Evolutionary conservation across 345 rosid genomes (phyloP).

Genomic region (Eucalyptus globulus): DNA sequence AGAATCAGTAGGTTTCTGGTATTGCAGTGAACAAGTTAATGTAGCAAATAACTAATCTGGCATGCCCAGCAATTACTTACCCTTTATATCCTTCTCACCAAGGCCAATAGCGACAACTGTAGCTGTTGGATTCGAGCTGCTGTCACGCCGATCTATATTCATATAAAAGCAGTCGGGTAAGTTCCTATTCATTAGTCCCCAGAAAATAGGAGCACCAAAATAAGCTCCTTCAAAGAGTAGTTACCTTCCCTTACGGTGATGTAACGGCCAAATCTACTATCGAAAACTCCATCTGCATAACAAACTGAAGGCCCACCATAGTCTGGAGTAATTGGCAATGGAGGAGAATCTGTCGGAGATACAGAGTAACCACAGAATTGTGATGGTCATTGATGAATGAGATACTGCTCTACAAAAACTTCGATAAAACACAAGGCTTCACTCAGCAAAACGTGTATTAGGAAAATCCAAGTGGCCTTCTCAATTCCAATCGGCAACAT

Average conservation of each 20-base stretch:
- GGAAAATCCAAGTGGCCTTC: background rate
- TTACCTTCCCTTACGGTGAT: slow-evolving; percentile 82
- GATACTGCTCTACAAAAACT: background rate
- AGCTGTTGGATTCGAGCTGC: slow-evolving; percentile 47
- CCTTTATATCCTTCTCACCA: slow-evolving; percentile 30
- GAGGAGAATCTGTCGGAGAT: slow-evolving; percentile 33
- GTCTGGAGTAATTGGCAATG: slow-evolving; percentile 67
- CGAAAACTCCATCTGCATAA: slow-evolving; percentile 91
- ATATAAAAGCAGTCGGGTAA: background rate
- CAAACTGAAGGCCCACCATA: slow-evolving; percentile 48
- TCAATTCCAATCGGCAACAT: background rate
- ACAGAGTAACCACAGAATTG: background rate
- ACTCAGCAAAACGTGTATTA: background rate
- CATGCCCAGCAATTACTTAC: slow-evolving; percentile 5
- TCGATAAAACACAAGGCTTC: background rate
- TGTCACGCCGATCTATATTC: slow-evolving; percentile 54
- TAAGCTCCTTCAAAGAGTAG: background rate
- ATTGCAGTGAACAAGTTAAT: background rate
- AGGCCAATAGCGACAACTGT: slow-evolving; percentile 39
- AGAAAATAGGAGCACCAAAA: background rate
- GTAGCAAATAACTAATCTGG: background rate
- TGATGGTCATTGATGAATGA: background rate
- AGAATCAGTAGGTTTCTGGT: background rate
- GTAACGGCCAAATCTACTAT: slow-evolving; percentile 53
- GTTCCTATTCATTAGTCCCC: background rate